These are phyloP conservation scores for Beauveria medogensis DNA, from an alignment of 2,329 filamentous ascomycete species.

Conservation along the genomic window DNA sequence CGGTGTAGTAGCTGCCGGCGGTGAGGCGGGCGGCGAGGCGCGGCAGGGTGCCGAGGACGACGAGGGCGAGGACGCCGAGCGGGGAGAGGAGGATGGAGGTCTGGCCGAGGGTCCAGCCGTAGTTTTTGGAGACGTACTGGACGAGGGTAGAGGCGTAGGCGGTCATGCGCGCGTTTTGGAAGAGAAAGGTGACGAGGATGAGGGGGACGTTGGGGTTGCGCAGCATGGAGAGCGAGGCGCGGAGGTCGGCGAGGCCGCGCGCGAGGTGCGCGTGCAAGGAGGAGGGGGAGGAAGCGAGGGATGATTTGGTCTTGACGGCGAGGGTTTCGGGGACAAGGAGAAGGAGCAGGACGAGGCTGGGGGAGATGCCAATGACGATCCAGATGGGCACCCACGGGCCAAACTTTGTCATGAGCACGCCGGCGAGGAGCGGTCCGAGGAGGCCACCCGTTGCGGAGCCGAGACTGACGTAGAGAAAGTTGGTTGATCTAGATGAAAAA, in stretches of 20 bases:
- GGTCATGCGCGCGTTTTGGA: slow-evolving; percentile 27
- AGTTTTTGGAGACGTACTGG: slow-evolving; percentile 37
- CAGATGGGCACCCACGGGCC: slow-evolving; percentile 34
- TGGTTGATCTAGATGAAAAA: slow-evolving; percentile 24
- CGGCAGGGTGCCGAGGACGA: slow-evolving; percentile 29
- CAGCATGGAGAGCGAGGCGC: slow-evolving; percentile 26
- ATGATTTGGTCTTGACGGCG: slow-evolving; percentile 15
- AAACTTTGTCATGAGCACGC: slow-evolving; percentile 29
- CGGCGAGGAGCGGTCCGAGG: slow-evolving; percentile 29
- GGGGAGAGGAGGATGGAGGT: slow-evolving; percentile 34
- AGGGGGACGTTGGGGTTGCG: slow-evolving; percentile 28
- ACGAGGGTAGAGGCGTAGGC: slow-evolving; percentile 28
- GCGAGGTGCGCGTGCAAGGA: slow-evolving; percentile 22
- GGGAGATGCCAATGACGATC: slow-evolving; percentile 23
- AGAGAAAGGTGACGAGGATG: slow-evolving; percentile 30
- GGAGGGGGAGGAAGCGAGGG: neutral
- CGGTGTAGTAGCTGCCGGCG: slow-evolving; percentile 17
- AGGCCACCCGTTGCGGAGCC: slow-evolving; percentile 33
- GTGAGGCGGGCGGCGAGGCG: slow-evolving; percentile 25
- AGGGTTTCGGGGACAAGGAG: slow-evolving; percentile 35
- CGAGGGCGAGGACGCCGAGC: slow-evolving; percentile 30
- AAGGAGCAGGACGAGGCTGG: slow-evolving; percentile 25
- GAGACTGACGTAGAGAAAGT: slow-evolving; percentile 34
- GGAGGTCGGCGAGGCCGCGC: slow-evolving; percentile 25
- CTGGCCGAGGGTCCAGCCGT: slow-evolving; percentile 34